These are phyloP conservation scores for Ascochyta pisi DNA, from an alignment of 2,329 filamentous ascomycete species.

Conservation along the genomic window DNA sequence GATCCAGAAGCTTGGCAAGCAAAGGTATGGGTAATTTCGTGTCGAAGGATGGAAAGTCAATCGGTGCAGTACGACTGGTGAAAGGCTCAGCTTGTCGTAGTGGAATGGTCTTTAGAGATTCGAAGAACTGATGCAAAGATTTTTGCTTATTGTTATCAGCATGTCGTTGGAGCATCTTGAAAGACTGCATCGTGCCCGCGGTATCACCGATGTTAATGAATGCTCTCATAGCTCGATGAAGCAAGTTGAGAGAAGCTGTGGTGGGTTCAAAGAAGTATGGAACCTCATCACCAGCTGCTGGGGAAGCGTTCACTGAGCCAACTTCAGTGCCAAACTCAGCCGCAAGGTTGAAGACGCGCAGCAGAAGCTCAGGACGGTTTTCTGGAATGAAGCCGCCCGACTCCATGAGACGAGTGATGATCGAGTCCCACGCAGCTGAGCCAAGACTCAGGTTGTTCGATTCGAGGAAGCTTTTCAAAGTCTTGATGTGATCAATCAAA, in stretches of 20 bases:
- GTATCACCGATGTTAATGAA: conserved; percentile 51
- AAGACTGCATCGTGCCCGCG: conserved; percentile 46
- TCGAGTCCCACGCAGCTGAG: conserved; percentile 53
- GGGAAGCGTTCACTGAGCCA: conserved; percentile 44
- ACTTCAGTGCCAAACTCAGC: conserved; percentile 52
- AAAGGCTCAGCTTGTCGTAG: conserved; percentile 33
- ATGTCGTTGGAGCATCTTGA: conserved; percentile 49
- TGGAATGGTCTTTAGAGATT: conserved; percentile 31
- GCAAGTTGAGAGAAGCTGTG: conserved; percentile 50
- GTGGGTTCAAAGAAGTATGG: conserved; percentile 56
- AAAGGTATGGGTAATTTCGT: conserved; percentile 56
- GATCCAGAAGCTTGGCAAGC: conserved; percentile 59
- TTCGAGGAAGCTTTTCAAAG: conserved; percentile 48
- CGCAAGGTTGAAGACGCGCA: conserved; percentile 49
- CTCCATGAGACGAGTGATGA: conserved; percentile 59
- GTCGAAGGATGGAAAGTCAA: conserved; percentile 56
- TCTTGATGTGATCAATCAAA: conserved; percentile 45
- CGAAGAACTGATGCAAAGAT: conserved; percentile 53
- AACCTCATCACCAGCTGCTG: conserved; percentile 24
- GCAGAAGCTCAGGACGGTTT: conserved; percentile 53
- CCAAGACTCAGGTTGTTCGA: conserved; percentile 49
- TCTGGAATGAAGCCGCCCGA: conserved; percentile 56
- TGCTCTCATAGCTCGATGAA: conserved; percentile 52
- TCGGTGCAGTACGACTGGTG: conserved; percentile 35
- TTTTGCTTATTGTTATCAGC: conserved; percentile 54